Base-by-base conservation (phyloP, 352 stramenopile genomes). In the Phytophthora vignae region DNA sequence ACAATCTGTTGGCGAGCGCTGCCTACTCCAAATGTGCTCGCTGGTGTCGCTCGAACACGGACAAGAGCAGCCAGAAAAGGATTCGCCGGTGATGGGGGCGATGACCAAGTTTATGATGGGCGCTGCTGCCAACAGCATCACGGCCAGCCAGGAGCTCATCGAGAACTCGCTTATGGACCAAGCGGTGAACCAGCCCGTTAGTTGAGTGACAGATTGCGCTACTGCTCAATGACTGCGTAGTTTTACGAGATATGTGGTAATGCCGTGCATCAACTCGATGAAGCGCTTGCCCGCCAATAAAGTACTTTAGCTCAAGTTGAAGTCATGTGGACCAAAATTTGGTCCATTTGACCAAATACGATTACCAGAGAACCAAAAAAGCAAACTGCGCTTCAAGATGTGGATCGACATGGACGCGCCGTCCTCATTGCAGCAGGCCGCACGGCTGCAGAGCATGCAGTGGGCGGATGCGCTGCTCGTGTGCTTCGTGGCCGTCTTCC, bases 21-120 rank as follows among this genome's bases (percentile, higher is more conserved):
- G 79, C 40, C 65, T 91, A 44, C 73, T 93, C 22, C 83, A 90
- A 63, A 83, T 77, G 60, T 87, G 80, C 55, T 76, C 77, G 19
- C 55, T 81, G 12, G 71, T 78, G 50, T 78, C 71, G 12, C 71
- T 78, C 10, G 71, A 78, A 46, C 69, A 76, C 15, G 71, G 71
- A 22, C 66, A 74, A 58, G 65, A 78, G 10, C 60, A 65, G 15
- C 66, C 60, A 12, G 71, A 78, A 56, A 74, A 68, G 33, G 74
- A 81, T 25, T 70, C 71, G 12, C 59, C 74, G 8, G 73, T 74
- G 3, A 75, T 79, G 63, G 71, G 74, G 7, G 68, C 74, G 14
- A 77, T 81, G 57, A 81, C 74, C 25, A 77, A 81, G 63, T 81
- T 81, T 38, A 77, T 81, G 71, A 77, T 81, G 71, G 69, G 74